These are phyloP conservation scores for Chaetomiaceae sp. DNA, from an alignment of 2,329 filamentous ascomycete species.

Conservation along the genomic window DNA sequence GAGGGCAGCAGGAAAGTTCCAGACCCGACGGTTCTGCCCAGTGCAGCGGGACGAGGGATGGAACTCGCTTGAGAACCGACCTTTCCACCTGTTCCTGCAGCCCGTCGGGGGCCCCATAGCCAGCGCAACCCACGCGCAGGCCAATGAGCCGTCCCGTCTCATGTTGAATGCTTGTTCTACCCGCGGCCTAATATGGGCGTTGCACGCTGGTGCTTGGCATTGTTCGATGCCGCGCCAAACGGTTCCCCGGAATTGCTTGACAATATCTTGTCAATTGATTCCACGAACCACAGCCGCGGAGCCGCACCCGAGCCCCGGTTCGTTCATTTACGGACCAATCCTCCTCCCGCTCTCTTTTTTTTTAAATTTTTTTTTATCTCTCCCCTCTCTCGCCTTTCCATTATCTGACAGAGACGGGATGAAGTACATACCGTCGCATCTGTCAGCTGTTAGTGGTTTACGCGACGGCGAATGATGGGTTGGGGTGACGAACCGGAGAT, in stretches of 20 bases:
- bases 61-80: constrained; percentile 25
- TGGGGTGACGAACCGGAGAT: constrained; percentile 52
- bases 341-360: constrained; percentile 17
- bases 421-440: constrained; percentile 57
- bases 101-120: not conserved
- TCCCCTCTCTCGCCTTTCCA: constrained; percentile 15
- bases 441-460: constrained; percentile 34
- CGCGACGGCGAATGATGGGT: constrained; percentile 5
- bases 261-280: constrained; percentile 26
- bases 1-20: too few species aligned
- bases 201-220: constrained; percentile 24
- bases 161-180: constrained; percentile 23
- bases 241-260: constrained; percentile 24
- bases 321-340: too few species aligned
- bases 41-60: constrained; percentile 15
- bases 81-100: constrained; percentile 24
- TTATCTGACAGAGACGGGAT: constrained; percentile 11
- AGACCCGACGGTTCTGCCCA: too few species aligned
- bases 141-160: constrained; percentile 18
- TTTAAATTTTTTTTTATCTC: constrained; percentile 7
- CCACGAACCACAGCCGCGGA: constrained; percentile 21
- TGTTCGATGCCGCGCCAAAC: constrained; percentile 25
- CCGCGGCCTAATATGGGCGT: constrained; percentile 22
- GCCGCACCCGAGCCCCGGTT: too few species aligned
- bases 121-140: constrained; percentile 9